These are phyloP conservation scores for Kluyveromyces starmeri DNA, from an alignment of 805 yeast genomes.

Conservation along the genomic window DNA sequence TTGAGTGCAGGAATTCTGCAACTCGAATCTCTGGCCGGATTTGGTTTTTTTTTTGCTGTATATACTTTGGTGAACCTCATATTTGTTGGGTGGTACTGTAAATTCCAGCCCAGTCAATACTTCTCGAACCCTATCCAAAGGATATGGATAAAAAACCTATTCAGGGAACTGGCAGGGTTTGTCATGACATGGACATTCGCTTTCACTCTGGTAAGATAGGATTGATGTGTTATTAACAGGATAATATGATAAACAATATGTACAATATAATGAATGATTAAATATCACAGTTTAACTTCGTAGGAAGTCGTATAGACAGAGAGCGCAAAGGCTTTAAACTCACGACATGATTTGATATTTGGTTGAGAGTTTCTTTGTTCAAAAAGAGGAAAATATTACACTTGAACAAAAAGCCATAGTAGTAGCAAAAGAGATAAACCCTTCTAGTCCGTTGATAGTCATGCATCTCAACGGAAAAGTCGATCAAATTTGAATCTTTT, in stretches of 20 bases:
- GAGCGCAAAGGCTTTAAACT: too few relatives aligned
- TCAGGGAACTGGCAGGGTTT: constrained; percentile 43
- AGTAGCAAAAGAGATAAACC: too few relatives aligned
- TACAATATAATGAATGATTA: too few relatives aligned
- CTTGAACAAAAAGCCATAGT: too few relatives aligned
- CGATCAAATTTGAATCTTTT: constrained; percentile 17
- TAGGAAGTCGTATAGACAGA: too few relatives aligned
- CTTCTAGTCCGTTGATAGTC: too few relatives aligned
- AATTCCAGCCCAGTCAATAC: constrained; percentile 30
- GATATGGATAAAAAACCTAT: constrained; percentile 36
- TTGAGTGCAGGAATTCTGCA: constrained; percentile 46
- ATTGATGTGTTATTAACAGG: constrained; percentile 6
- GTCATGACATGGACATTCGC: constrained; percentile 53
- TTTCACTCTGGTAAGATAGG: constrained; percentile 36
- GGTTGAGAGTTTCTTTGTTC: too few relatives aligned
- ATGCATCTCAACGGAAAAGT: too few relatives aligned
- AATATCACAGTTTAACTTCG: too few relatives aligned
- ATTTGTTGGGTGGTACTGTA: constrained; percentile 30
- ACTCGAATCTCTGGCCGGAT: constrained; percentile 41
- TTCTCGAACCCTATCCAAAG: constrained; percentile 34
- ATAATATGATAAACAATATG: constrained; percentile 7
- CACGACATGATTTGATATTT: too few relatives aligned
- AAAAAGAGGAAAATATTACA: too few relatives aligned
- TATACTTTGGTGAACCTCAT: constrained; percentile 29
- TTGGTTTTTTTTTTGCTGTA: constrained; percentile 34